Evolutionary conservation across 2,329 filamentous ascomycete genomes (phyloP).

Genomic region (Diaporthe ilicicola): DNA sequence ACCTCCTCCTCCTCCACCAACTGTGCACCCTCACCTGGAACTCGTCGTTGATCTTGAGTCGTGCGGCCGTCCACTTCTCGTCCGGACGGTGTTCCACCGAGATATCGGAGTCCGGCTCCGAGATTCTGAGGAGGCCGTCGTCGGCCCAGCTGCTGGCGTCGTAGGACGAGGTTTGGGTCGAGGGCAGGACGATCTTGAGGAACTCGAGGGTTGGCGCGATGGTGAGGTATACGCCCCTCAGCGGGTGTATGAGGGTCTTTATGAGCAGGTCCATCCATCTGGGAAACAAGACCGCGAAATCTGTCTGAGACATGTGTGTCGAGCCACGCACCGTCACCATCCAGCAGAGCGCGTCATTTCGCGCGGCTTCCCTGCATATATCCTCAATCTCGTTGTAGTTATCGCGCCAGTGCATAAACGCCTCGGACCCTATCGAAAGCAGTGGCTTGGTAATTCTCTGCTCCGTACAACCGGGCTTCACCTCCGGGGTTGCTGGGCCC

Average conservation of each 20-base stretch:
- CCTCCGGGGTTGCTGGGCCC: conserved; percentile 59
- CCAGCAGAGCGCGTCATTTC: conserved; percentile 56
- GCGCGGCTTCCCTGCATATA: conserved; percentile 64
- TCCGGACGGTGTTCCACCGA: conserved; percentile 62
- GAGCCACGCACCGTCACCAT: conserved; percentile 65
- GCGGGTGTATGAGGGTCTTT: conserved; percentile 71
- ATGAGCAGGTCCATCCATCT: conserved; percentile 64
- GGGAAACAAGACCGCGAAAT: conserved; percentile 72
- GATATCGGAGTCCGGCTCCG: conserved; percentile 52
- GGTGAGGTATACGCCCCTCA: conserved; percentile 70
- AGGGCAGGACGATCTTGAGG: conserved; percentile 60
- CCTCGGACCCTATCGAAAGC: conserved; percentile 72
- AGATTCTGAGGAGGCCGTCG: conserved; percentile 58
- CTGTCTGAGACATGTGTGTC: conserved; percentile 71
- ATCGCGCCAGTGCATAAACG: conserved; percentile 74
- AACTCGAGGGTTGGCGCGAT: conserved; percentile 71
- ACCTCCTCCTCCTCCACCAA: conserved; percentile 41
- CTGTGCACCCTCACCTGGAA: conserved; percentile 58
- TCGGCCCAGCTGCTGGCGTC: conserved; percentile 57
- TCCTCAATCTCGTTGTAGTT: conserved; percentile 68
- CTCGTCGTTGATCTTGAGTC: conserved; percentile 67
- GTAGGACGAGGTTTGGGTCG: conserved; percentile 53
- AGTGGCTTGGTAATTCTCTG: conserved; percentile 59
- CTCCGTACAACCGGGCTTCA: conserved; percentile 49
- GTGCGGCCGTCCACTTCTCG: conserved; percentile 65